Percentiles rank a stretch among this genome's conserved stretches.
phyloP scores from a whole-genome alignment of 2,329 filamentous ascomycete species.

The Fusarium beomiforme region DNA sequence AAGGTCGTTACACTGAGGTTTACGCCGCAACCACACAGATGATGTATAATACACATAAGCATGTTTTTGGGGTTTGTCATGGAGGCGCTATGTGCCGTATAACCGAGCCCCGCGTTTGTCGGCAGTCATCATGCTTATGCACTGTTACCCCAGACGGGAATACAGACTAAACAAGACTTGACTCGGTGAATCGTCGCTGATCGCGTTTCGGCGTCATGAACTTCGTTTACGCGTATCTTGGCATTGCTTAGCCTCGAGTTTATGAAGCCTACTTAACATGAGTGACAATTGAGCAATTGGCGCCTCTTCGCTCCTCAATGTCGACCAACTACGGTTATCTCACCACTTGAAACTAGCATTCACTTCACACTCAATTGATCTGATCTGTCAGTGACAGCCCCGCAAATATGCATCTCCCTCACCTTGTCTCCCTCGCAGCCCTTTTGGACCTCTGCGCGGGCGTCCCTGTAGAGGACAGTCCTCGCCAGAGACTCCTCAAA shows the following conservation, averaged over 20 bases:
- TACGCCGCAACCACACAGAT: neutral
- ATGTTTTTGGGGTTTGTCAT: neutral
- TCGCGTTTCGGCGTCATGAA: slow-evolving; percentile 30
- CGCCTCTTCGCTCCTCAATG: neutral
- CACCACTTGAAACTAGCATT: neutral
- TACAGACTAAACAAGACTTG: slow-evolving; percentile 4
- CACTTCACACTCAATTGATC: neutral
- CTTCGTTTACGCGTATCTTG: neutral
- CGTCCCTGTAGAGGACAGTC: slow-evolving; percentile 56
- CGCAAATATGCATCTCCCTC: slow-evolving; percentile 28
- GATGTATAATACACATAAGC: neutral
- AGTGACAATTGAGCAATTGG: neutral
- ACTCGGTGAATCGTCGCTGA: slow-evolving; percentile 31
- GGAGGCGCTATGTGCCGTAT: slow-evolving; percentile 26
- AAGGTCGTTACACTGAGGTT: too few relatives aligned
- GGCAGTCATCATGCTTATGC: slow-evolving; percentile 8
- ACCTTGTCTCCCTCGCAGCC: slow-evolving; percentile 22
- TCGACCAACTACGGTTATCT: neutral
- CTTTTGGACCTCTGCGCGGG: slow-evolving; percentile 29
- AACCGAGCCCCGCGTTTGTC: slow-evolving; percentile 28
- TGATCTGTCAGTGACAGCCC: neutral
- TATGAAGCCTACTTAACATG: slow-evolving; percentile 15
- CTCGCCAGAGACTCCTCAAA: slow-evolving; percentile 63
- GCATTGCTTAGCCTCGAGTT: neutral
- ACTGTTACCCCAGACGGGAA: slow-evolving; percentile 20